Evolutionary conservation across 2,329 filamentous ascomycete species (phyloP).

Genomic region (Paecilomyces dactylethromorphus): DNA sequence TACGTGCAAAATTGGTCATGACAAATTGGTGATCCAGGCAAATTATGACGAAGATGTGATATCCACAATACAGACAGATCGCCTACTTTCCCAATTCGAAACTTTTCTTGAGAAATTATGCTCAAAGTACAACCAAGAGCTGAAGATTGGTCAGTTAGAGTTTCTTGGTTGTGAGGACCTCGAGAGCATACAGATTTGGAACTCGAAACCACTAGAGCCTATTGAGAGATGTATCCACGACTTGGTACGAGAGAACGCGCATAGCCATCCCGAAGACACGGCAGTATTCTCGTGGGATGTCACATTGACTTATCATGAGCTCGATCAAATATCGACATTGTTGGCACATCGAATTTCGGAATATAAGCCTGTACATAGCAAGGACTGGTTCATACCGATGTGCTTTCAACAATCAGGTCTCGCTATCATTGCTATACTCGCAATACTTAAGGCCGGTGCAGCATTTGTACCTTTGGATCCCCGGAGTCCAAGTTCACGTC

Average conservation of each 20-base stretch:
- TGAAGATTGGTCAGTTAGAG: slow-evolving; percentile 8
- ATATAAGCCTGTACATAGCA: slow-evolving; percentile 12
- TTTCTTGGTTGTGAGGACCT: background rate
- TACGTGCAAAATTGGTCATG: slow-evolving; percentile 2
- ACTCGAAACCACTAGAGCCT: background rate
- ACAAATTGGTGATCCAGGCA: slow-evolving; percentile 1
- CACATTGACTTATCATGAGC: slow-evolving; percentile 6
- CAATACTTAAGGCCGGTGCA: slow-evolving; percentile 7
- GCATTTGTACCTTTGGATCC: slow-evolving; percentile 9
- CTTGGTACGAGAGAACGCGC: slow-evolving; percentile 27
- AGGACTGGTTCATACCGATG: slow-evolving; percentile 7
- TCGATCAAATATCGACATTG: slow-evolving; percentile 15
- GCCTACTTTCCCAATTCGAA: slow-evolving; percentile 6
- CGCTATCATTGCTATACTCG: slow-evolving; percentile 4
- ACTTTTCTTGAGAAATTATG: slow-evolving; percentile 4
- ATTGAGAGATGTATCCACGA: slow-evolving; percentile 13
- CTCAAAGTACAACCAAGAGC: slow-evolving; percentile 5
- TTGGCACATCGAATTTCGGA: slow-evolving; percentile 15
- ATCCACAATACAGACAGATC: slow-evolving; percentile 3
- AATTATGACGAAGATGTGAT: slow-evolving; percentile 7
- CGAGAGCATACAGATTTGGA: background rate
- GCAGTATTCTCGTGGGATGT: slow-evolving; percentile 11
- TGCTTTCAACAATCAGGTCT: slow-evolving; percentile 4
- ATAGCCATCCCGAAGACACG: slow-evolving; percentile 17
- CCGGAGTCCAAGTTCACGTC: slow-evolving; percentile 3